Percentiles rank a stretch among this genome's conserved stretches.
phyloP scores from a whole-genome alignment of 148 eudicot genomes.

The Diospyros lotus region DNA sequence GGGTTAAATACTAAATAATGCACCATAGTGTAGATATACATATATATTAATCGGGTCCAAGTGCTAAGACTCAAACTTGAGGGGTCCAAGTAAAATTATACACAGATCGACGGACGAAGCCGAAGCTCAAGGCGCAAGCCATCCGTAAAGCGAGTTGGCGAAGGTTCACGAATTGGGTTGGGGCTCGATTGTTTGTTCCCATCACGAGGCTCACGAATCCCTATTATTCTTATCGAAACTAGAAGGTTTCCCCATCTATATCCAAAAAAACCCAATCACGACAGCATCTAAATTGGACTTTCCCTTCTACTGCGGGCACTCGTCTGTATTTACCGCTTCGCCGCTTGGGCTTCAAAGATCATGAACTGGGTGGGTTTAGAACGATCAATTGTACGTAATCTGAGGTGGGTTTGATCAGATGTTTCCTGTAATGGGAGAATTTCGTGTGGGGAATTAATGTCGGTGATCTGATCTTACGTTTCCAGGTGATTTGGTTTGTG shows the following conservation, averaged over 20 bases:
- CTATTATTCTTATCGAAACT: neutral
- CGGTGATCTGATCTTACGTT: neutral
- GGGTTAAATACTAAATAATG: no score
- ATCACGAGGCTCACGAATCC: neutral
- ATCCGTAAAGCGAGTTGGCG: no score
- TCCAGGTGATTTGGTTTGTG: neutral
- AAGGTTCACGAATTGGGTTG: neutral
- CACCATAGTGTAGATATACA: no score
- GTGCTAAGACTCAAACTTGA: no score
- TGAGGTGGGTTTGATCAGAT: neutral
- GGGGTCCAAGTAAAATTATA: no score
- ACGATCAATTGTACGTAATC: neutral
- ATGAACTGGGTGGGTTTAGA: neutral
- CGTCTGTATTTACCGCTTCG: neutral
- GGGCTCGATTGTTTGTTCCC: neutral
- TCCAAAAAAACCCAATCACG: neutral
- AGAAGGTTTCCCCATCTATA: no score
- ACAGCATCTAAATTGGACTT: neutral
- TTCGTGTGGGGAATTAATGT: neutral
- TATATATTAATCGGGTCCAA: no score
- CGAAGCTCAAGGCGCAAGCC: no score
- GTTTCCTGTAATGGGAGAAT: neutral
- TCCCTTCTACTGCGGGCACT: neutral
- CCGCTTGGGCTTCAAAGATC: neutral
- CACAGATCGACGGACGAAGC: no score